Evolutionary conservation across 2,329 filamentous ascomycete genomes (phyloP).

Genomic region (Calycina marina): DNA sequence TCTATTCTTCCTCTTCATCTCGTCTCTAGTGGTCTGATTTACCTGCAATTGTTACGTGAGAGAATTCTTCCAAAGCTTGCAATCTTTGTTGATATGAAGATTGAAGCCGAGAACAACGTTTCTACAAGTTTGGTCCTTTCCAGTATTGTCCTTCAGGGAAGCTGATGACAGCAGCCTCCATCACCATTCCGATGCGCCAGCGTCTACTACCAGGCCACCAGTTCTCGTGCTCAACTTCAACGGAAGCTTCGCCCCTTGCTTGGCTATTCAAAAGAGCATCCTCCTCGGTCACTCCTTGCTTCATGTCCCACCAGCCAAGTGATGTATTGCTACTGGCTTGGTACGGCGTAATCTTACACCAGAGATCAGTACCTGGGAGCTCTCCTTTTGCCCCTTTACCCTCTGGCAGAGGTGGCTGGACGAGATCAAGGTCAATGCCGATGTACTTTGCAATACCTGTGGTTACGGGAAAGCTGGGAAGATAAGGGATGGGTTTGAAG

Average conservation of each 20-base stretch:
- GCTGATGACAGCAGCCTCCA: slow-evolving; percentile 20
- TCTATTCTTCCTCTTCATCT: too few relatives aligned
- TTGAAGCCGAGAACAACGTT: neutral
- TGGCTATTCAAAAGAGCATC: slow-evolving; percentile 2
- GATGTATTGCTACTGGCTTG: slow-evolving; percentile 21
- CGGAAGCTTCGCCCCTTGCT: slow-evolving; percentile 1
- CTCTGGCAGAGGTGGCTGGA: slow-evolving; percentile 33
- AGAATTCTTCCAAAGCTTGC: too few relatives aligned
- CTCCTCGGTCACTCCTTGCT: slow-evolving; percentile 23
- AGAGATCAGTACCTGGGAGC: slow-evolving; percentile 31
- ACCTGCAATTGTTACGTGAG: too few relatives aligned
- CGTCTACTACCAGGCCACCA: slow-evolving; percentile 33
- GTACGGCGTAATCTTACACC: slow-evolving; percentile 27
- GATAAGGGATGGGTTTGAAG: slow-evolving; percentile 27
- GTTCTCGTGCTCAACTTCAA: slow-evolving; percentile 21
- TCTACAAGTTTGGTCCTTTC: slow-evolving; percentile 25
- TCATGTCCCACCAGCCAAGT: slow-evolving; percentile 34
- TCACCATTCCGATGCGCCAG: slow-evolving; percentile 27
- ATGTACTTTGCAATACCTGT: slow-evolving; percentile 25
- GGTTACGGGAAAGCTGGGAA: slow-evolving; percentile 31
- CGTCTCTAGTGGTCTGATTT: too few relatives aligned
- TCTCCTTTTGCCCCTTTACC: slow-evolving; percentile 27
- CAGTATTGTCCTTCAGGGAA: slow-evolving; percentile 22
- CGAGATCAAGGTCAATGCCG: slow-evolving; percentile 29
- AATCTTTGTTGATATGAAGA: neutral